phyloP scores from a whole-genome alignment of 495 filamentous ascomycete species.

The Lichenothelia convexa region DNA sequence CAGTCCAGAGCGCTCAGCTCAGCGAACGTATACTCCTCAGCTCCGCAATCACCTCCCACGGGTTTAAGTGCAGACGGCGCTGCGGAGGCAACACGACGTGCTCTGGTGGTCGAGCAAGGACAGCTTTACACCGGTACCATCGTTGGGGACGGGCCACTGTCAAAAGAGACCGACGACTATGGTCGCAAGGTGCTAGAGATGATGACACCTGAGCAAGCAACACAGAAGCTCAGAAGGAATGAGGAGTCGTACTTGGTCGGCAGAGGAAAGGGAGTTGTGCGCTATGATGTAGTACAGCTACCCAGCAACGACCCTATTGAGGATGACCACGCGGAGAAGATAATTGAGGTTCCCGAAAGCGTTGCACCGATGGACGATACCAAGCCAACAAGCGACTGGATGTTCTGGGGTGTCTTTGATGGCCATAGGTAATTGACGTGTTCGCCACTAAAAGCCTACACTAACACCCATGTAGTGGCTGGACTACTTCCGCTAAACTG shows the following conservation, averaged over 20 bases:
- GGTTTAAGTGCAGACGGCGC: conserved; percentile 2
- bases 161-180: conserved; percentile 64
- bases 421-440: conserved; percentile 58
- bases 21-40: conserved; percentile 9
- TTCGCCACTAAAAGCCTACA: background rate
- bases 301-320: conserved; percentile 96
- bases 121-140: conserved; percentile 68
- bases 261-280: conserved; percentile 73
- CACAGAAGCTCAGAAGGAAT: conserved; percentile 66
- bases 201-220: conserved; percentile 90
- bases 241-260: conserved; percentile 87
- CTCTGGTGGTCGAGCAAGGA: conserved; percentile 65
- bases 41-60: conserved; percentile 12
- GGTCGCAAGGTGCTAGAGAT: conserved; percentile 79
- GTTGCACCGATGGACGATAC: conserved; percentile 33
- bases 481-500: conserved; percentile 94
- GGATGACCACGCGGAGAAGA: conserved; percentile 94
- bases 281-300: conserved; percentile 91
- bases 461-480: conserved; percentile 41
- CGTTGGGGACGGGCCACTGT: conserved; percentile 63
- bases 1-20: conserved; percentile 9
- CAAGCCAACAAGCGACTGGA: conserved; percentile 67
- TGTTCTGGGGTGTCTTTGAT: conserved; percentile 99
- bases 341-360: conserved; percentile 62
- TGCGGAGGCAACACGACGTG: conserved; percentile 16